Conservation (phyloP, 768 basidiomycete genomes). For the Boletus fagicola region DNA sequence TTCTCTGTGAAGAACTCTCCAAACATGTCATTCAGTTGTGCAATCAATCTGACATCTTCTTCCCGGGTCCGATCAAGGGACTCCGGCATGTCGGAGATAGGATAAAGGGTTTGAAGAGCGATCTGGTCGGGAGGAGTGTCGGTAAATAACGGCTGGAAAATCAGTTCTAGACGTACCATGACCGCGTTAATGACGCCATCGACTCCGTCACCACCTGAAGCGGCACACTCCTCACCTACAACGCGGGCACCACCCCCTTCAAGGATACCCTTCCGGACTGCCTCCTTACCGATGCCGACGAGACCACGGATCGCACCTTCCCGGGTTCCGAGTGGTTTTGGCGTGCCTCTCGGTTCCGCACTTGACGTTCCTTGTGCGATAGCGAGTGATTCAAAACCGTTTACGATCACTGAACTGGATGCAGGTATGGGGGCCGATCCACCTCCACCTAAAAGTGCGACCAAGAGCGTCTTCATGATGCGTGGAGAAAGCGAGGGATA, state of each 20-base stretch:
- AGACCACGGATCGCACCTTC: slow-evolving; percentile 90
- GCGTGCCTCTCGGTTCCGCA: slow-evolving; percentile 37
- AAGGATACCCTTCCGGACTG: slow-evolving; percentile 76
- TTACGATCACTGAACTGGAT: slow-evolving; percentile 18
- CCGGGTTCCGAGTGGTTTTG: slow-evolving; percentile 75
- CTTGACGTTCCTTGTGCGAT: slow-evolving; percentile 31
- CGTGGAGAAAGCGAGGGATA: slow-evolving; percentile 86
- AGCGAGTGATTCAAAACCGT: slow-evolving; percentile 29
- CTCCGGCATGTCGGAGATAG: slow-evolving; percentile 56
- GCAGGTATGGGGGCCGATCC: slow-evolving; percentile 9
- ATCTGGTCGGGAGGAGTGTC: slow-evolving; percentile 39
- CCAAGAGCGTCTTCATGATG: slow-evolving; percentile 89
- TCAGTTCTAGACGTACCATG: slow-evolving; percentile 44
- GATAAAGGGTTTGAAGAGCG: slow-evolving; percentile 58
- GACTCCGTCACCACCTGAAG: slow-evolving; percentile 31
- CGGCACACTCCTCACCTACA: slow-evolving; percentile 63
- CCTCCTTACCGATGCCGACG: slow-evolving; percentile 81
- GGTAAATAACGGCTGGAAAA: neutral
- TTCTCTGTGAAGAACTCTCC: slow-evolving; percentile 63
- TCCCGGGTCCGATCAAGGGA: slow-evolving; percentile 50
- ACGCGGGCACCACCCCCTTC: slow-evolving; percentile 78
- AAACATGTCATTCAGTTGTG: slow-evolving; percentile 50
- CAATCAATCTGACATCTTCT: slow-evolving; percentile 46
- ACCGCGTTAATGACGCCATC: slow-evolving; percentile 55
- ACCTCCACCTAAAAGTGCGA: slow-evolving; percentile 63